These are phyloP conservation scores for Stylosanthes scabra DNA, from an alignment of 331 rosid genomes.

Conservation along the genomic window DNA sequence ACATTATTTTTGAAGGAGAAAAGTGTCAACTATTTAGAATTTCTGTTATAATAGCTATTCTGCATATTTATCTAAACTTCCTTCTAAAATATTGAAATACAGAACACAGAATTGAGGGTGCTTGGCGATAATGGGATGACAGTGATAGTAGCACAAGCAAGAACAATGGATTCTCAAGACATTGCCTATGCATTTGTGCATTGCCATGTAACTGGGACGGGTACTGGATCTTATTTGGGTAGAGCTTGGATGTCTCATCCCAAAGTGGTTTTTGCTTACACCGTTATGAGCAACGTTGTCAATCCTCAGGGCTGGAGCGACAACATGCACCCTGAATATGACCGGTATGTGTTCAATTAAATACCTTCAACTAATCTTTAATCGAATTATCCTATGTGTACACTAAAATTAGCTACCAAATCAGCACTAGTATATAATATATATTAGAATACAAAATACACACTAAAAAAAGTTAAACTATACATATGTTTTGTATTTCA, in stretches of 20 bases:
- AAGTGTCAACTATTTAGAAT: too few relatives aligned
- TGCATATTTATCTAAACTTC: too few relatives aligned
- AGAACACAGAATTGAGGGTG: constrained; percentile 49
- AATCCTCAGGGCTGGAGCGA: constrained; percentile 54
- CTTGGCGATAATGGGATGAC: constrained; percentile 23
- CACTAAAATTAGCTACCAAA: too few relatives aligned
- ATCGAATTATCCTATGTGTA: too few relatives aligned
- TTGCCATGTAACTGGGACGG: constrained; percentile 51
- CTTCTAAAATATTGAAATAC: constrained; percentile 12
- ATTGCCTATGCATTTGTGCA: constrained; percentile 63
- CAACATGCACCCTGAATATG: constrained; percentile 28
- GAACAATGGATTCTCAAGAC: constrained; percentile 31
- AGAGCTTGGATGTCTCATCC: constrained; percentile 63
- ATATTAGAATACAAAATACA: too few relatives aligned
- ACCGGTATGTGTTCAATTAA: constrained; percentile 23
- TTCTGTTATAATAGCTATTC: too few relatives aligned
- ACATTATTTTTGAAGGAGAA: too few relatives aligned
- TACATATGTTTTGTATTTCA: too few relatives aligned
- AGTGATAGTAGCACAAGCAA: constrained; percentile 65
- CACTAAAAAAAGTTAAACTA: too few relatives aligned
- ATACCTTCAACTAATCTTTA: too few relatives aligned
- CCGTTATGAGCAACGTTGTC: constrained; percentile 37
- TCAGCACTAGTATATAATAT: too few relatives aligned
- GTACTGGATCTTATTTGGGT: constrained; percentile 48
- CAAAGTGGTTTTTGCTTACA: constrained; percentile 53